phyloP scores from a whole-genome alignment of 2,329 filamentous ascomycete genomes.

The Juglanconis oblonga region DNA sequence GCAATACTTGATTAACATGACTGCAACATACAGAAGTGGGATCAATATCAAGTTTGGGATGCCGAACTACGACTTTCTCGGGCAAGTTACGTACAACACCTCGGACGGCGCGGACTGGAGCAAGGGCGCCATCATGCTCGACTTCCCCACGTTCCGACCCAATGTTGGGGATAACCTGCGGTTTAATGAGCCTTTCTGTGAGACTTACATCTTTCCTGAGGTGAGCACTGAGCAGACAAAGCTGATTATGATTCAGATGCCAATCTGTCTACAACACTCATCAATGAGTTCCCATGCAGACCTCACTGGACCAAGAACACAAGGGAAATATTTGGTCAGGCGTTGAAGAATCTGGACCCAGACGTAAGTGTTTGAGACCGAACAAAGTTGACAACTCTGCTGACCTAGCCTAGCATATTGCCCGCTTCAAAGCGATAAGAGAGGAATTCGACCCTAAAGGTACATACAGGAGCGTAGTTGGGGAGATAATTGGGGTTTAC shows the following conservation, averaged over 20 bases:
- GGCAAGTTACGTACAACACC: constrained; percentile 47
- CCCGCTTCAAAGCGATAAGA: constrained; percentile 45
- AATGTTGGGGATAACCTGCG: constrained; percentile 41
- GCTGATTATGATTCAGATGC: constrained; percentile 30
- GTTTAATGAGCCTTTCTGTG: constrained; percentile 50
- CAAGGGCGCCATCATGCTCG: constrained; percentile 52
- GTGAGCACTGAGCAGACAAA: neutral
- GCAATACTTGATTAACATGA: constrained; percentile 41
- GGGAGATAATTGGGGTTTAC: constrained; percentile 47
- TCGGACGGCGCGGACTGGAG: constrained; percentile 46
- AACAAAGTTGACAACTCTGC: neutral
- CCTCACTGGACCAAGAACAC: constrained; percentile 56
- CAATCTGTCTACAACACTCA: constrained; percentile 41
- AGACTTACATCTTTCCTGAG: constrained; percentile 21
- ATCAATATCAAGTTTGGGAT: constrained; percentile 47
- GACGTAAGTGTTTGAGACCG: constrained; percentile 26
- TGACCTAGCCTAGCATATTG: constrained; percentile 31
- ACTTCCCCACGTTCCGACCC: constrained; percentile 48
- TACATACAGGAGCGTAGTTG: constrained; percentile 44
- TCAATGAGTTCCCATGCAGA: constrained; percentile 48
- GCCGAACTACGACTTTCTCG: constrained; percentile 46
- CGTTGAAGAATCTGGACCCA: constrained; percentile 46
- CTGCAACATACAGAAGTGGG: constrained; percentile 48
- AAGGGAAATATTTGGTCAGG: constrained; percentile 41
- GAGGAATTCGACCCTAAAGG: constrained; percentile 47